Base-by-base conservation (phyloP, 257 asterid species). In the Nicotiana knightiana region DNA sequence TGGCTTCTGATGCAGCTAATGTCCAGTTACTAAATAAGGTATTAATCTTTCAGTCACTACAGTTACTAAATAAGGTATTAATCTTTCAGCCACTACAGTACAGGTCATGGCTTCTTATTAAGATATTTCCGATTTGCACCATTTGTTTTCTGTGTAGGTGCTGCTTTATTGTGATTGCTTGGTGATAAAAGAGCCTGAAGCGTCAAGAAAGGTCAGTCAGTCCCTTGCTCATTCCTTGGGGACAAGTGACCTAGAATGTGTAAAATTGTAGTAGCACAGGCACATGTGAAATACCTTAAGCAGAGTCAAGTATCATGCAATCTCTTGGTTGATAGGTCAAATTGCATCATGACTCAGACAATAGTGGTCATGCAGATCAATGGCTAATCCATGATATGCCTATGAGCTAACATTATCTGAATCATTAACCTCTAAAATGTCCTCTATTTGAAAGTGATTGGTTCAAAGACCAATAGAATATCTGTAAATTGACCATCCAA, bases 1-100 rank as follows among this genome's bases (percentile, higher is more conserved):
- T 89, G 86, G 99, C 99, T 62, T 91, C 98, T 65, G 98, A 96
- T 91, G 91, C 90, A 21, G 81, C 81, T 53, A 96, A 96, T 85
- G 43, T 77, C 65, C 87, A 85, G 80, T 93, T 93, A 81, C 97
- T 89, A 58, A 89, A 94, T 86, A 96, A 96, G 97, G 99, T 94
- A 65, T 80, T 76, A 62, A 71, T 75, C 64, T 75, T 32, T 4
- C 62, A 5, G 12, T 26, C 26, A 11, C 10, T 62, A 33, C 28
- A 35, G 65, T 93, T 93, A 80, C 97, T 89, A 58, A 89, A 94
- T 86, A 96, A 96, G 97, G 99, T 94, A 65, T 80, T 76, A 62
- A 76, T 75, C 64, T 75, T 32, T 4, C 70, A 5, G 12, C 37
- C 28, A 11, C 6, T 48, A 51, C 30, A 37, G 57, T 93, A 43